Evolutionary conservation across 2,329 filamentous ascomycete genomes (phyloP), one percentile per base, ranked within the genome.

Genomic region (Domatiomyces catenatus): DNA sequence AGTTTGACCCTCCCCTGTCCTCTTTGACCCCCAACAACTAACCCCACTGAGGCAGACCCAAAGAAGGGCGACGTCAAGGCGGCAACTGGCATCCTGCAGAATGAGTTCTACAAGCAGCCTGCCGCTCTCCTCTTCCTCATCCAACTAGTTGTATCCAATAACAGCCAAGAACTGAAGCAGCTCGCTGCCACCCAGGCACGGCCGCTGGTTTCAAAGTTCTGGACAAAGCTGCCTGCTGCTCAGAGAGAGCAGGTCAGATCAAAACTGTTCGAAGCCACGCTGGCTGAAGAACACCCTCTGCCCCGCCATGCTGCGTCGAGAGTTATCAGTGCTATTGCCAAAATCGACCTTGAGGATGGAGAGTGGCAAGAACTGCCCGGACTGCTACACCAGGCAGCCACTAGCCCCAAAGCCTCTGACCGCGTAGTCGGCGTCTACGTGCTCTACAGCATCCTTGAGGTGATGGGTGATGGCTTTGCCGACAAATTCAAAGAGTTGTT

Each of bases 351-450:
- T 59, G 80, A 86, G 56, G 82, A 93, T 66, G 86, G 84, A 57
- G 81, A 94, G 67, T 93, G 86, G 86, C 71, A 71, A 24, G 84
- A 93, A 52, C 79, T 96, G 53, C 80, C 93, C 48, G 79, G 81
- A 57, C 77, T 84, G 59, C 77, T 96, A 49, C 77, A 87, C 54
- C 83, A 84, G 64, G 85, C 92, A 55, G 83, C 85, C 59, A 84
- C 78, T 59, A 89, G 81, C 64, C 71, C 76, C 53, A 81, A 82
- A 54, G 81, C 86, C 48, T 75, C 80, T 54, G 86, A 94, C 66
- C 83, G 92, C 58, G 88, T 94, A 65, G 86, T 95, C 42, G 88
- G 85, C 57, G 83, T 90, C 57, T 96, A 92, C 71, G 88, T 96
- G 60, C 81, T 96, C 58, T 95, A 83, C 71, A 90, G 87, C 55